A percentile compares a stretch with the other conserved stretches of the same genome.
Evolutionary conservation across 169 alveolate species (phyloP).

Genomic region (Besnoitia besnoiti): DNA sequence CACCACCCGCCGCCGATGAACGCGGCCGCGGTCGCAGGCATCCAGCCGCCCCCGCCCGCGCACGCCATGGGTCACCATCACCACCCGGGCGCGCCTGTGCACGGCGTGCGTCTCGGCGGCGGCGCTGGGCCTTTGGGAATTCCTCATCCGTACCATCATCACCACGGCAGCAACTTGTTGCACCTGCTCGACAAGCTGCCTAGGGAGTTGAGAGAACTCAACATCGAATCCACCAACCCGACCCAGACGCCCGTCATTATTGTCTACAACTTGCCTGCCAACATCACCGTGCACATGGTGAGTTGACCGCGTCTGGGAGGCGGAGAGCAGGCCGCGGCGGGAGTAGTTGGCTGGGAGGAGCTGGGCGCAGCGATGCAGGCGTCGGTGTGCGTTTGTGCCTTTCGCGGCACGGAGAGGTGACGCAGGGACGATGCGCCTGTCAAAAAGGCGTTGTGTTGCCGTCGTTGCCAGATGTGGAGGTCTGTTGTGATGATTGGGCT

Average conservation of each 20-base stretch:
- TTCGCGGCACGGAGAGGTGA: too few species aligned
- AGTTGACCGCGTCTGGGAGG: too few species aligned
- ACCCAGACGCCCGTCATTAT: slow-evolving; percentile 79
- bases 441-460: too few species aligned
- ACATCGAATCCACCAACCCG: slow-evolving; percentile 72
- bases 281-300: slow-evolving; percentile 74
- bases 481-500: too few species aligned
- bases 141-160: neutral
- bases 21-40: slow-evolving; percentile 29
- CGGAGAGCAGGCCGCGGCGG: too few species aligned
- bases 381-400: too few species aligned
- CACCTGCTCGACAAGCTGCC: slow-evolving; percentile 63
- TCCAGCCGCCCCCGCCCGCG: slow-evolving; percentile 42
- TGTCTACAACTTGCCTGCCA: slow-evolving; percentile 75
- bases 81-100: neutral
- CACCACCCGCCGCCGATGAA: neutral
- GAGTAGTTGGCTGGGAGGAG: too few species aligned
- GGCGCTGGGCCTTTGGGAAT: neutral
- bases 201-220: slow-evolving; percentile 69
- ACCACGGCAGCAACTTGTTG: slow-evolving; percentile 36
- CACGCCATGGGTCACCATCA: slow-evolving; percentile 21
- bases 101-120: slow-evolving; percentile 9
- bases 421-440: too few species aligned
- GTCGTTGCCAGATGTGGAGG: too few species aligned
- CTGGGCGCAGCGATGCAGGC: too few species aligned